Evolutionary conservation across 306 rosid species (phyloP).

Genomic region (Cicer cuneatum): DNA sequence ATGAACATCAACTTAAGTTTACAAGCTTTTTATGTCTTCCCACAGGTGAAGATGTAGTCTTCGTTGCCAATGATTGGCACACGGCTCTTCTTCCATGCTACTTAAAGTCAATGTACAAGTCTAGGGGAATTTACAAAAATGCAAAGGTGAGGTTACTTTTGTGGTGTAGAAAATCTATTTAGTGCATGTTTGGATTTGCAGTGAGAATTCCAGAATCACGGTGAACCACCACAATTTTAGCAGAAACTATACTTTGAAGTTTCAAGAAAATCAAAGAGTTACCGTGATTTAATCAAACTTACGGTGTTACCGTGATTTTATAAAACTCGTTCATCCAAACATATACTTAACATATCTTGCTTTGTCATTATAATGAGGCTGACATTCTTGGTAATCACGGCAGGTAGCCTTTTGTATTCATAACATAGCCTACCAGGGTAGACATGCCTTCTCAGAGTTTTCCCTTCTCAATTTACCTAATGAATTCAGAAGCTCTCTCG

Average conservation of each 20-base stretch:
- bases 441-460: slow-evolving; percentile 62
- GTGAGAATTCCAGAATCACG: too few relatives aligned
- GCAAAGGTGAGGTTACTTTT: slow-evolving; percentile 55
- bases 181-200: background rate
- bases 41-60: slow-evolving; percentile 78
- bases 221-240: too few relatives aligned
- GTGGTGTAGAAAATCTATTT: slow-evolving; percentile 2
- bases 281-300: too few relatives aligned
- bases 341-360: background rate
- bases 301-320: too few relatives aligned
- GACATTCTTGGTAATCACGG: slow-evolving; percentile 36
- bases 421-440: slow-evolving; percentile 84
- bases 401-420: slow-evolving; percentile 85
- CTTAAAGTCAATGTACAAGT: slow-evolving; percentile 66
- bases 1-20: slow-evolving; percentile 11
- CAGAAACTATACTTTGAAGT: too few relatives aligned
- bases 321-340: too few relatives aligned
- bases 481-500: slow-evolving; percentile 65
- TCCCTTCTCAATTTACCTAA: slow-evolving; percentile 63
- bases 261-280: too few relatives aligned
- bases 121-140: slow-evolving; percentile 56
- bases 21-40: slow-evolving; percentile 33
- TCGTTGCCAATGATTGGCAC: slow-evolving; percentile 84
- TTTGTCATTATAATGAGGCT: slow-evolving; percentile 23
- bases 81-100: slow-evolving; percentile 73